A percentile compares a stretch with the other conserved stretches of the same genome.
phyloP scores from a whole-genome alignment of 176 grass and related monocot genomes.

The Coix lacrymajobi region DNA sequence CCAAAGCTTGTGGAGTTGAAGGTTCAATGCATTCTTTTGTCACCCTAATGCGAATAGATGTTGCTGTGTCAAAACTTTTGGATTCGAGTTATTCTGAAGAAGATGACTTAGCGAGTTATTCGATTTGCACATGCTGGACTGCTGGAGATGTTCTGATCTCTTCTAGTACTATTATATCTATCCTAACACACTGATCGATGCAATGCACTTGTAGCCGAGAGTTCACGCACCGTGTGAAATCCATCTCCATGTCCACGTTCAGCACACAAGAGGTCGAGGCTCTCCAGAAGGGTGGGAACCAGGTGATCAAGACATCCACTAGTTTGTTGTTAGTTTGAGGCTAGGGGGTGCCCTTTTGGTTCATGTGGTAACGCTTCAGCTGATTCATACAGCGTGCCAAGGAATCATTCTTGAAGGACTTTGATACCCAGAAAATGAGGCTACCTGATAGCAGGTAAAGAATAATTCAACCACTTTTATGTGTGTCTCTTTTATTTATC shows the following conservation, averaged over 20 bases:
- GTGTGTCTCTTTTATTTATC: neutral
- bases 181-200: slow-evolving; percentile 11
- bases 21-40: neutral
- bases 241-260: slow-evolving; percentile 81
- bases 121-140: neutral
- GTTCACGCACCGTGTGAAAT: slow-evolving; percentile 96
- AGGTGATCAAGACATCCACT: slow-evolving; percentile 44
- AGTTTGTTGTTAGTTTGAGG: neutral
- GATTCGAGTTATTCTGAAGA: neutral
- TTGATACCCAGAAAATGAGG: slow-evolving; percentile 52
- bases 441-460: slow-evolving; percentile 70
- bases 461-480: neutral
- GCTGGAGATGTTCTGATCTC: neutral
- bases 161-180: neutral
- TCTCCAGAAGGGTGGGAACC: slow-evolving; percentile 87
- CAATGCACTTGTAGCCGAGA: slow-evolving; percentile 52
- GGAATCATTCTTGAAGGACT: slow-evolving; percentile 73
- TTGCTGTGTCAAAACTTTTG: neutral
- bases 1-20: neutral
- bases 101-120: neutral
- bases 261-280: slow-evolving; percentile 66
- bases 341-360: slow-evolving; percentile 9
- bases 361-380: slow-evolving; percentile 11
- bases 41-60: neutral
- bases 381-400: slow-evolving; percentile 54